Evolutionary conservation across 106 monocot species (phyloP).

Genomic region (Hemerocallis citrina): DNA sequence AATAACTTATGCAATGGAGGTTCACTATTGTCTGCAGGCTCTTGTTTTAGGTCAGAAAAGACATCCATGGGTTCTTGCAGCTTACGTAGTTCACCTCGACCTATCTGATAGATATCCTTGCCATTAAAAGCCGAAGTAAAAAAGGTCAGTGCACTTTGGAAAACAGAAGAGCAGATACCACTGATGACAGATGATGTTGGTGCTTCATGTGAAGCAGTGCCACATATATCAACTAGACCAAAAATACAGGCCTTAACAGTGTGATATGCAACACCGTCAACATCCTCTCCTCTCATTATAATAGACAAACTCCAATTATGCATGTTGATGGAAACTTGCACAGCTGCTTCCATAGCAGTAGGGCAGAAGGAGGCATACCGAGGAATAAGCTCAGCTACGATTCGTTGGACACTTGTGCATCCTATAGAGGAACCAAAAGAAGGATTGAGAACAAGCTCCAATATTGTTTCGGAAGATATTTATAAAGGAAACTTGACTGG

Average conservation of each 20-base stretch:
- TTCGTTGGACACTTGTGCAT: constrained; percentile 80
- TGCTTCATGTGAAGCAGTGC: constrained; percentile 65
- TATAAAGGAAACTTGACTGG: not conserved
- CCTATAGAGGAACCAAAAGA: constrained; percentile 27
- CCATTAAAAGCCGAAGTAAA: constrained; percentile 65
- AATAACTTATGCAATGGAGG: constrained; percentile 41
- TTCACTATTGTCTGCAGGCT: constrained; percentile 24
- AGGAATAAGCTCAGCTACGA: constrained; percentile 85
- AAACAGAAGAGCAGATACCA: constrained; percentile 80
- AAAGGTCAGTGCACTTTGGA: constrained; percentile 58
- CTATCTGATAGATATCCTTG: constrained; percentile 56
- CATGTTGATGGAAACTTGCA: constrained; percentile 82
- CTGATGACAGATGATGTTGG: constrained; percentile 71
- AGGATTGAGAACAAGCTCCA: not conserved
- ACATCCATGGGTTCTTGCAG: constrained; percentile 51
- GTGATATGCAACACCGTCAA: constrained; percentile 66
- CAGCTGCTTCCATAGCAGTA: constrained; percentile 86
- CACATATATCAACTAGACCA: constrained; percentile 86
- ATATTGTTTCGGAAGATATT: not conserved
- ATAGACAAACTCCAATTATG: constrained; percentile 74
- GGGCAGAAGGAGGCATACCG: constrained; percentile 82
- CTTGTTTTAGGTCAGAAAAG: constrained; percentile 55
- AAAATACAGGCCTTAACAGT: constrained; percentile 78
- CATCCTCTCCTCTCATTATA: constrained; percentile 78
- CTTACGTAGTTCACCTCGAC: constrained; percentile 28